These are phyloP conservation scores for Cyclotella baltica DNA, from an alignment of 108 stramenopile species.

Conservation along the genomic window DNA sequence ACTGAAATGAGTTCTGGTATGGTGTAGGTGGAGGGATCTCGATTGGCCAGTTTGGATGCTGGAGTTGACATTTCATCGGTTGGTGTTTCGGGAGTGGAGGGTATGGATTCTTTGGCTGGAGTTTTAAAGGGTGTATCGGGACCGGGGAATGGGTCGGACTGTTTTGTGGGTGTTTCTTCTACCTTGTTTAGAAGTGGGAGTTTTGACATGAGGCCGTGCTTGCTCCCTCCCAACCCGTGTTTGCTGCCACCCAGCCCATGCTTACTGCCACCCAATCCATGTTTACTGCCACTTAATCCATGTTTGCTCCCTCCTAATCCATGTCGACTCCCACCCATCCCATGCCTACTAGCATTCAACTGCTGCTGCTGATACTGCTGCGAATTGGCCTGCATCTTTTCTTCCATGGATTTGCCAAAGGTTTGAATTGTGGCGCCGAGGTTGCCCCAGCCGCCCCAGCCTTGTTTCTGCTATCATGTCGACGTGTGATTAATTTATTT, in stretches of 20 bases:
- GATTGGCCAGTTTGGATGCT: constrained; percentile 33
- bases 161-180: constrained; percentile 10
- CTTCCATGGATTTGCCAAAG: constrained; percentile 38
- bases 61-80: background rate
- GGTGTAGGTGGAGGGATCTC: constrained; percentile 51
- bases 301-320: constrained; percentile 17
- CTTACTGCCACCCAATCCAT: constrained; percentile 32
- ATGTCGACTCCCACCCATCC: constrained; percentile 5
- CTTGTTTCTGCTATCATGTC: constrained; percentile 32
- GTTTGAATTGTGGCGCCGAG: constrained; percentile 29
- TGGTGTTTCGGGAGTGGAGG: constrained; percentile 10
- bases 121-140: constrained; percentile 21
- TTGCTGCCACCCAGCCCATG: constrained; percentile 25
- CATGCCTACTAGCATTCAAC: constrained; percentile 27
- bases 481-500: too few relatives aligned
- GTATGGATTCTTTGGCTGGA: background rate
- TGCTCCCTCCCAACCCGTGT: constrained; percentile 23
- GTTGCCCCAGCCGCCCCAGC: constrained; percentile 6
- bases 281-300: constrained; percentile 31
- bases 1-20: constrained; percentile 85
- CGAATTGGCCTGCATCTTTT: constrained; percentile 23
- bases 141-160: constrained; percentile 5
- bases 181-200: constrained; percentile 15
- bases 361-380: constrained; percentile 22
- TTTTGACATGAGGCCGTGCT: constrained; percentile 41